A percentile compares a stretch with the other conserved stretches of the same genome.
phyloP scores from a whole-genome alignment of 2,329 filamentous ascomycete species.

The Ustulina deusta region DNA sequence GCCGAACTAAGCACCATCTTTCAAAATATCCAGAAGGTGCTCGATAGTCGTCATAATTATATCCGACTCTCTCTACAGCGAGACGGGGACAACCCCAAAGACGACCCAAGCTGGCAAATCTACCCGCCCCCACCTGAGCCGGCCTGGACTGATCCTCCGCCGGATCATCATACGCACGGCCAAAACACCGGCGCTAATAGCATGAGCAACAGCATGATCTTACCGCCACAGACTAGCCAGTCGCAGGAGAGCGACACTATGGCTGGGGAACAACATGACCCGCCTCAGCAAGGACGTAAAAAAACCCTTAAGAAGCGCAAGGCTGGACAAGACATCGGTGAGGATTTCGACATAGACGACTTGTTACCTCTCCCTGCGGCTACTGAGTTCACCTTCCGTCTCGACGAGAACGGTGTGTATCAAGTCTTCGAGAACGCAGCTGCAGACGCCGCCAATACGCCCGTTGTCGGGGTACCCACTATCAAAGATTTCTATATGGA shows the following conservation, averaged over 20 bases:
- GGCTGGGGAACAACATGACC: slow-evolving; percentile 45
- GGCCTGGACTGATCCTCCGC: slow-evolving; percentile 76
- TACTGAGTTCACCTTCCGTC: slow-evolving; percentile 78
- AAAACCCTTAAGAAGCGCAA: slow-evolving; percentile 75
- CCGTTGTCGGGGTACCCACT: slow-evolving; percentile 86
- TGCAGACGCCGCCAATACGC: slow-evolving; percentile 71
- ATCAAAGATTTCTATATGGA: slow-evolving; percentile 97
- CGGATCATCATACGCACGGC: slow-evolving; percentile 54
- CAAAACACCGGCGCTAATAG: slow-evolving; percentile 58
- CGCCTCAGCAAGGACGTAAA: slow-evolving; percentile 55
- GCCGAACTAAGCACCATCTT: slow-evolving; percentile 89
- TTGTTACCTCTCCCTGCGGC: slow-evolving; percentile 77
- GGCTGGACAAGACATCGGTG: slow-evolving; percentile 88
- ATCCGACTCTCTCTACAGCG: slow-evolving; percentile 86
- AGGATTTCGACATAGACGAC: slow-evolving; percentile 89
- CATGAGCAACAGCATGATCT: slow-evolving; percentile 60
- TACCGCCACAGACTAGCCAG: slow-evolving; percentile 51
- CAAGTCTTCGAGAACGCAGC: slow-evolving; percentile 85
- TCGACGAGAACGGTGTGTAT: slow-evolving; percentile 89
- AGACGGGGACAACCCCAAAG: slow-evolving; percentile 86
- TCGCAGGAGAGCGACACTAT: slow-evolving; percentile 42
- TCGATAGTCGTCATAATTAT: slow-evolving; percentile 90
- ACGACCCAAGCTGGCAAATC: slow-evolving; percentile 84
- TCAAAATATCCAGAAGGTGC: slow-evolving; percentile 87
- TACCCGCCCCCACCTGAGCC: slow-evolving; percentile 94